A percentile compares a stretch with the other conserved stretches of the same genome.
Evolutionary conservation across 805 yeast species (phyloP).

Genomic region (Candida sonorensis): DNA sequence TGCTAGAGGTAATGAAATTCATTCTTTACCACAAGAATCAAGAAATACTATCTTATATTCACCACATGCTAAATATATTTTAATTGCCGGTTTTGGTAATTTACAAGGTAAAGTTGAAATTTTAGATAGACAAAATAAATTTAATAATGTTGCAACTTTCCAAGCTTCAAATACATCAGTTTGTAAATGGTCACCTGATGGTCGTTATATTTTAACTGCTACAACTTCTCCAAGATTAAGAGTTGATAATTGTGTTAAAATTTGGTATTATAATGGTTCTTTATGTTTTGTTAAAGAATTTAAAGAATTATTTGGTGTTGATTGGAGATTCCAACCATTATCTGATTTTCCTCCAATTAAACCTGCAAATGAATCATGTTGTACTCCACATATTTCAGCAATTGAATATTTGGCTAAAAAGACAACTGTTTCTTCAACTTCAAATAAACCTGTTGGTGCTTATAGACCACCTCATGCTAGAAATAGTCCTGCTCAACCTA

Average conservation of each 20-base stretch:
- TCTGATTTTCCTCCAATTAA: slow-evolving; percentile 49
- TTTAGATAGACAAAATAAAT: slow-evolving; percentile 84
- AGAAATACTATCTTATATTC: slow-evolving; percentile 88
- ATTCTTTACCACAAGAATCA: slow-evolving; percentile 77
- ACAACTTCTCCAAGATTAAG: slow-evolving; percentile 95
- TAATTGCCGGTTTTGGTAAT: slow-evolving; percentile 97
- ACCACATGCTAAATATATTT: slow-evolving; percentile 85
- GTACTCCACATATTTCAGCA: slow-evolving; percentile 68
- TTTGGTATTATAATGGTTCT: slow-evolving; percentile 89
- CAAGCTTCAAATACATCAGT: slow-evolving; percentile 95
- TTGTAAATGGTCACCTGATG: slow-evolving; percentile 98
- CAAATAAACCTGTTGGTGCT: slow-evolving; percentile 69
- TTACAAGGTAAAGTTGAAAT: slow-evolving; percentile 95
- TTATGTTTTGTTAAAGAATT: slow-evolving; percentile 73
- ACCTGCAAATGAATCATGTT: slow-evolving; percentile 43
- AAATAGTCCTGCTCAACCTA: slow-evolving; percentile 31
- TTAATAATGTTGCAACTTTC: slow-evolving; percentile 69
- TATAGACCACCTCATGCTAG: slow-evolving; percentile 94
- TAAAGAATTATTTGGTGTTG: slow-evolving; percentile 70
- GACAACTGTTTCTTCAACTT: slow-evolving; percentile 24
- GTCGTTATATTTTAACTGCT: slow-evolving; percentile 87
- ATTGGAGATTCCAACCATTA: slow-evolving; percentile 72
- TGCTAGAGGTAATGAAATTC: slow-evolving; percentile 82
- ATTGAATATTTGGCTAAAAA: slow-evolving; percentile 44
- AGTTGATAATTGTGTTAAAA: slow-evolving; percentile 90